Conservation (phyloP, 345 rosid genomes). For the Aegle marmelos region DNA sequence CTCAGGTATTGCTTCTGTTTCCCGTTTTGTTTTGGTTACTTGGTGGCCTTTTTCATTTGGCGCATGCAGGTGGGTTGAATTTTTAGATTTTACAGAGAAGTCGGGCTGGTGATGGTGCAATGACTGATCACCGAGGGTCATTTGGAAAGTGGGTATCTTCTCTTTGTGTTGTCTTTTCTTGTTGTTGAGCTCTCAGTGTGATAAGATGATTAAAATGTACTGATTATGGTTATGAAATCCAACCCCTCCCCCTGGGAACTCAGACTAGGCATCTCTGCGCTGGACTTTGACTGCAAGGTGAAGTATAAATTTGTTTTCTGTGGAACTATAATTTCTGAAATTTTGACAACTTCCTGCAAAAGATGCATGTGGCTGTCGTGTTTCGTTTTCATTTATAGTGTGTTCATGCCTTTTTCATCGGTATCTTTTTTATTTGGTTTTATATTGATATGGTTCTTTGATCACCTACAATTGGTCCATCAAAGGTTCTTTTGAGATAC, state of each 20-base stretch:
- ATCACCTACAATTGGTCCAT: background rate
- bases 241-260: slow-evolving; percentile 14
- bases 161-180: background rate
- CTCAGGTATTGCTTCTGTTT: background rate
- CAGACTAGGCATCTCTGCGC: slow-evolving; percentile 63
- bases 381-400: background rate
- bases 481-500: background rate
- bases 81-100: slow-evolving; percentile 32
- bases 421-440: background rate
- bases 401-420: background rate
- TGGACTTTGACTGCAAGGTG: slow-evolving; percentile 87
- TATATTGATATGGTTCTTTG: background rate
- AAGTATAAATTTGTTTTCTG: background rate
- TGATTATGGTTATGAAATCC: background rate
- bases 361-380: background rate
- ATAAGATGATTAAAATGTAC: background rate
- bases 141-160: slow-evolving; percentile 22
- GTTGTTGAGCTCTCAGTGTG: background rate
- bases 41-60: background rate
- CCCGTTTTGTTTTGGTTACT: background rate
- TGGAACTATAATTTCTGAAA: background rate
- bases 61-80: background rate
- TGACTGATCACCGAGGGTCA: background rate
- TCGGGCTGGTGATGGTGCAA: slow-evolving; percentile 7
- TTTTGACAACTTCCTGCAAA: background rate